These are phyloP conservation scores for Fusarium sp. DNA, from an alignment of 2,329 filamentous ascomycete genomes.

Conservation along the genomic window DNA sequence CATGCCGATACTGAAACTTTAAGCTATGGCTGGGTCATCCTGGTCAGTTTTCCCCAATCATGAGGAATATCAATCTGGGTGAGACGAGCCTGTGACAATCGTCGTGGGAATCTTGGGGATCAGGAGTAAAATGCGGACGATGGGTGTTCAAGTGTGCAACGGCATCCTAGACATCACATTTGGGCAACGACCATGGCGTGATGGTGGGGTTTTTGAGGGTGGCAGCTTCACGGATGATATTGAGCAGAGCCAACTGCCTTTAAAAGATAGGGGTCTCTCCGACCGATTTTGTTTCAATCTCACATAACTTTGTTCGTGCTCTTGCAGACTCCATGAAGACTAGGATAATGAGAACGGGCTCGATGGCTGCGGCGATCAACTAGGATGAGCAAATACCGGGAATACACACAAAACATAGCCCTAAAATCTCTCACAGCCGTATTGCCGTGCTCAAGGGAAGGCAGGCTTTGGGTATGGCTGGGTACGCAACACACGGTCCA, in stretches of 20 bases:
- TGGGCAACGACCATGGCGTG: background rate
- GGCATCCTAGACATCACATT: background rate
- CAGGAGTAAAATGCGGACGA: background rate
- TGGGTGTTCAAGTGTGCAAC: background rate
- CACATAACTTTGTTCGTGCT: background rate
- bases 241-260: background rate
- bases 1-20: constrained; percentile 5
- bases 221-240: background rate
- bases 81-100: constrained; percentile 9
- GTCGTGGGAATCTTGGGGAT: constrained; percentile 2
- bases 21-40: constrained; percentile 15
- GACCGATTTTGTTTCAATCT: constrained; percentile 16
- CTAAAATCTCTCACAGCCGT: constrained; percentile 36
- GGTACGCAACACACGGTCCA: constrained; percentile 37
- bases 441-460: constrained; percentile 6
- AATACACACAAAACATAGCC: constrained; percentile 21
- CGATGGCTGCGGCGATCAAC: constrained; percentile 27
- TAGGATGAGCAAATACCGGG: constrained; percentile 27
- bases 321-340: constrained; percentile 6
- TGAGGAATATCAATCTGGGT: constrained; percentile 11
- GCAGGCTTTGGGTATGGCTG: background rate
- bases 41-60: background rate
- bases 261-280: background rate
- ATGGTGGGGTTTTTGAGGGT: background rate
- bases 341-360: constrained; percentile 17